phyloP scores from a whole-genome alignment of 352 stramenopile genomes.

The Stephanocyclus meneghinianus region DNA sequence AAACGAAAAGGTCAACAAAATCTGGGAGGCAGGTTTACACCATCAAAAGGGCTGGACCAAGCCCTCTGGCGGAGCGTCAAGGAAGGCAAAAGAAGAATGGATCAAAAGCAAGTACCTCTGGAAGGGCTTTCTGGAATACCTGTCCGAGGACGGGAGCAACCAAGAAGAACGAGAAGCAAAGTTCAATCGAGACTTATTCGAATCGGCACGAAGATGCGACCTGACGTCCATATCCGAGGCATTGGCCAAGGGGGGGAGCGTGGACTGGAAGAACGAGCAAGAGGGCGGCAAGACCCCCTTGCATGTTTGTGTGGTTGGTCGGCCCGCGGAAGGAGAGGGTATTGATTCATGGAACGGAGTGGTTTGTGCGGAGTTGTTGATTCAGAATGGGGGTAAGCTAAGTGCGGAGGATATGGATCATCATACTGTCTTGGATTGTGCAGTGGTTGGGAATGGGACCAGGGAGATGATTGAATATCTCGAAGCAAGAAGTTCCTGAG shows the following conservation, averaged over 20 bases:
- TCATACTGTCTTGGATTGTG: conserved; percentile 69
- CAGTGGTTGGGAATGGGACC: conserved; percentile 59
- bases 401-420: conserved; percentile 51
- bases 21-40: conserved; percentile 73
- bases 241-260: conserved; percentile 66
- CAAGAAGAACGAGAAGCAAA: conserved; percentile 62
- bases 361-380: conserved; percentile 71
- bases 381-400: conserved; percentile 77
- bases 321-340: conserved; percentile 34
- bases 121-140: conserved; percentile 78
- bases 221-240: conserved; percentile 57
- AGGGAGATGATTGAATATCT: conserved; percentile 79
- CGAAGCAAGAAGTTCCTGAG: conserved; percentile 32
- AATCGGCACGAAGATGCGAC: conserved; percentile 58
- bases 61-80: conserved; percentile 45
- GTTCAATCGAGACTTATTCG: conserved; percentile 64
- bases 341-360: conserved; percentile 60
- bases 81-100: conserved; percentile 79
- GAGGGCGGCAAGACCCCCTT: conserved; percentile 66
- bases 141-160: conserved; percentile 55
- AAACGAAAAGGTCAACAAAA: conserved; percentile 77
- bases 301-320: conserved; percentile 62
- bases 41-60: conserved; percentile 79
- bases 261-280: conserved; percentile 68
- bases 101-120: conserved; percentile 84